phyloP scores from a whole-genome alignment of 352 stramenopile species.

The Phytophthora sojae region DNA sequence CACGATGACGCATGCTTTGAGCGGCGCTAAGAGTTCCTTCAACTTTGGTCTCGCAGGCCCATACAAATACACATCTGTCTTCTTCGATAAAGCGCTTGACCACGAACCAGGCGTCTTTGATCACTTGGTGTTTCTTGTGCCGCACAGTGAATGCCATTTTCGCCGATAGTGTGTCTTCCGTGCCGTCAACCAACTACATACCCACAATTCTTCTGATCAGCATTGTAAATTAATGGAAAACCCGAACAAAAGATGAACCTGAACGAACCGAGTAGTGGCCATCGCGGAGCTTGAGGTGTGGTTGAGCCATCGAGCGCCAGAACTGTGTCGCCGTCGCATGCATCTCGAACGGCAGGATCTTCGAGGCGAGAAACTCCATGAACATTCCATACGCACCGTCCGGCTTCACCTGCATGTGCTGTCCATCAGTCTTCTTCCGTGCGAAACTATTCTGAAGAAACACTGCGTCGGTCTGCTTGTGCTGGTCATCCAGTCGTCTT shows the following conservation, averaged over 20 bases:
- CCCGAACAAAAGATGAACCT: not conserved
- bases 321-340: conserved; percentile 28
- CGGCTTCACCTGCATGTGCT: conserved; percentile 40
- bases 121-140: conserved; percentile 29
- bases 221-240: not conserved
- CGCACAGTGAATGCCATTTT: conserved; percentile 43
- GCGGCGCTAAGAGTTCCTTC: conserved; percentile 36
- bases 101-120: conserved; percentile 39
- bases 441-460: conserved; percentile 27
- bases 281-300: conserved; percentile 35
- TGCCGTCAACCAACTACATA: conserved; percentile 29
- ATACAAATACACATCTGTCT: conserved; percentile 36
- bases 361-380: conserved; percentile 39
- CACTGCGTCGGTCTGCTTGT: conserved; percentile 20
- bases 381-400: conserved; percentile 42
- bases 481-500: conserved; percentile 31
- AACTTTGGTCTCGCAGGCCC: conserved; percentile 36
- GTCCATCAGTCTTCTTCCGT: conserved; percentile 14
- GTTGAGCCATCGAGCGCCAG: conserved; percentile 33
- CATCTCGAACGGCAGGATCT: conserved; percentile 37
- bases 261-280: conserved; percentile 41
- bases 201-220: not conserved
- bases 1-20: conserved; percentile 30
- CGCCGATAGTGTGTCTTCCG: conserved; percentile 38
- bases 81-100: conserved; percentile 34